Evolutionary conservation across 306 rosid species (phyloP), one percentile per base, ranked within the genome.

Genomic region (Quercus gilva): DNA sequence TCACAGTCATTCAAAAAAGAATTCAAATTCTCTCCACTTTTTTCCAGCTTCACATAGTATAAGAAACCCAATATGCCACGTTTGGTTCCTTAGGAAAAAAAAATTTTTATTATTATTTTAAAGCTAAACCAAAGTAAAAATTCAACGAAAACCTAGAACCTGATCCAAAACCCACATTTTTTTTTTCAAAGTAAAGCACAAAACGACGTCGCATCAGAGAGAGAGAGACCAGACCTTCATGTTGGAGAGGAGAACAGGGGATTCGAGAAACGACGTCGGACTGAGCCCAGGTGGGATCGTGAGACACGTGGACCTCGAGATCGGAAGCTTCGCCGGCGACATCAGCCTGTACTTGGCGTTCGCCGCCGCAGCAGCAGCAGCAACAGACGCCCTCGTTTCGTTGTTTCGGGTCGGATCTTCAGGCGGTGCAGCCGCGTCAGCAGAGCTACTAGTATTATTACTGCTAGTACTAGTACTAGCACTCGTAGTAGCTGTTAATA

Each of bases 281-380:
- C 97, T 92, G 56, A 91, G 83, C 13, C 94, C 98, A 4, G 97
- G 94, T 14, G 99, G 98, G 26, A 92, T 87, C 33, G 96, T 92
- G 52, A 90, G 86, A 82, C 92, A 87, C 67, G 94, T 84, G 43
- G 97, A 88, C 89, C 99, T 79, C 57, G 98, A 91, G 98, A 95
- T 95, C 92, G 99, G 99, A 65, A 95, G 99, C 86, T 92, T 92
- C 45, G 98, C 94, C 84, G 99, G 99, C 23, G 99, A 87, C 89
- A 92, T 76, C 17, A 89, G 90, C 88, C 89, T 95, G 88, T 95
- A 95, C 91, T 86, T 91, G 4, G 98, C 99, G 29, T 45, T 19
- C 1, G 72, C 37, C n/a, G 83, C 70, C 65, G 81, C 57, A 79
- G 58, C 8, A 2, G 45, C 43, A 37, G 43, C 10, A 5, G 37